A percentile compares a stretch with the other conserved stretches of the same genome.
These are phyloP conservation scores for Fusarium nisikadoi DNA, from an alignment of 2,329 filamentous ascomycete genomes.

Conservation along the genomic window DNA sequence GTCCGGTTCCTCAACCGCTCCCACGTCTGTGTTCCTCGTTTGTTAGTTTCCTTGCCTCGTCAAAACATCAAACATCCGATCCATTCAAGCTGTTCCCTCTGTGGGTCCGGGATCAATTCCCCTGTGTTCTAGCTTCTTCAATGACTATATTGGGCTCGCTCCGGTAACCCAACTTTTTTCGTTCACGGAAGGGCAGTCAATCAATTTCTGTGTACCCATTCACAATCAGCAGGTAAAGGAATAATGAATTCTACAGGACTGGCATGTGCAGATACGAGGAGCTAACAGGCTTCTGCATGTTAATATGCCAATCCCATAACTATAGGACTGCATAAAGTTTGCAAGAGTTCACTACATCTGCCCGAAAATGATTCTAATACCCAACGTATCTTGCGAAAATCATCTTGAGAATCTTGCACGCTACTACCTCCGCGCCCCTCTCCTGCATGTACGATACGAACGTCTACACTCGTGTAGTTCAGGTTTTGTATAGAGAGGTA, in stretches of 20 bases:
- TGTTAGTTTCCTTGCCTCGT: slow-evolving; percentile 27
- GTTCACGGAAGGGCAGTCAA: slow-evolving; percentile 9
- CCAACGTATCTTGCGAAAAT: background rate
- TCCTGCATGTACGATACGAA: background rate
- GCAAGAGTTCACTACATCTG: background rate
- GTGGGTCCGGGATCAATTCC: slow-evolving; percentile 30
- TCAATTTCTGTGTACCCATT: background rate
- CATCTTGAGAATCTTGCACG: background rate
- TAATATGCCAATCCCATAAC: background rate
- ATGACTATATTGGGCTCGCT: background rate
- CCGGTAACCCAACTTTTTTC: slow-evolving; percentile 31
- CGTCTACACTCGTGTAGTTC: background rate
- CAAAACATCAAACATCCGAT: slow-evolving; percentile 36
- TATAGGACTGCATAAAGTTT: background rate
- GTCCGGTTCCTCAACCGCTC: slow-evolving; percentile 39
- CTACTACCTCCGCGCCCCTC: background rate
- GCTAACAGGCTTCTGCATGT: background rate
- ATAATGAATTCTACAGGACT: background rate
- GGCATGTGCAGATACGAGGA: background rate
- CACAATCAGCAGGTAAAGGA: background rate
- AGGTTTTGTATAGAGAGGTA: background rate
- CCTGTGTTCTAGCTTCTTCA: slow-evolving; percentile 10
- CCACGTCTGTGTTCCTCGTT: slow-evolving; percentile 39
- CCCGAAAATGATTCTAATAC: background rate
- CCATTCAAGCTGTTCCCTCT: slow-evolving; percentile 28